Base-by-base conservation (phyloP, 306 rosid species). In the Trifolium fragiferum region DNA sequence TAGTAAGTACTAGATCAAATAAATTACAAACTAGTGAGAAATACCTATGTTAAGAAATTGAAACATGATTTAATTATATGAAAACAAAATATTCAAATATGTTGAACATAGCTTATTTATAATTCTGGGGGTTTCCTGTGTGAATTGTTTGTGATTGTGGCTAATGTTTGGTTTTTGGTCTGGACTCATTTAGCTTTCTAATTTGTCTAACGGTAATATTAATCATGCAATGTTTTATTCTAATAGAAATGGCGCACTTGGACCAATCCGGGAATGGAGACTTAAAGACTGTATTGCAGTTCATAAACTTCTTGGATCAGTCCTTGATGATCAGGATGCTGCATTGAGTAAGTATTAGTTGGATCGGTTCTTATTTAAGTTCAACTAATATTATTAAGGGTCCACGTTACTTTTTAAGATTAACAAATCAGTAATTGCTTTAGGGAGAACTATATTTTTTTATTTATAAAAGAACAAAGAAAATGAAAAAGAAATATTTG, bases 201-300 rank as follows among this genome's bases (percentile, higher is more conserved):
- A 55, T 72, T 55, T 51, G 57, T 38, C 30, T 60, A 61, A 54
- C 68, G 66, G 57, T 49, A 14, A 20, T 68, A 9, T 73, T 73
- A 75, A 70, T 58, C 68, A 19, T 66, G 78, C 61, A 47, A 70
- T 78, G 55, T 71, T 65, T 49, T 77, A n/a, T 74, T 41, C 40
- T 71, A 16, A 60, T 49, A 94, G 96, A 50, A 87, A 85, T 84
- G 99, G 90, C 73, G 90, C 89, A 72, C 83, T 86, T 55, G 96
- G 96, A 84, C 89, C 82, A 8, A 63, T 92, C 61, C 46, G 67
- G 68, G 86, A 86, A 77, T 92, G 99, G 99, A 87, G 72, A 73
- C 93, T 95, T 44, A 80, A 81, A 76, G 99, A 95, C 73, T 92
- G 90, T 76, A 78, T 90, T 74, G 82, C 86, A 41, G 89, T 95